These are phyloP conservation scores for Aspergillus carlsbadensis DNA, from an alignment of 495 filamentous ascomycete genomes.

Conservation along the genomic window DNA sequence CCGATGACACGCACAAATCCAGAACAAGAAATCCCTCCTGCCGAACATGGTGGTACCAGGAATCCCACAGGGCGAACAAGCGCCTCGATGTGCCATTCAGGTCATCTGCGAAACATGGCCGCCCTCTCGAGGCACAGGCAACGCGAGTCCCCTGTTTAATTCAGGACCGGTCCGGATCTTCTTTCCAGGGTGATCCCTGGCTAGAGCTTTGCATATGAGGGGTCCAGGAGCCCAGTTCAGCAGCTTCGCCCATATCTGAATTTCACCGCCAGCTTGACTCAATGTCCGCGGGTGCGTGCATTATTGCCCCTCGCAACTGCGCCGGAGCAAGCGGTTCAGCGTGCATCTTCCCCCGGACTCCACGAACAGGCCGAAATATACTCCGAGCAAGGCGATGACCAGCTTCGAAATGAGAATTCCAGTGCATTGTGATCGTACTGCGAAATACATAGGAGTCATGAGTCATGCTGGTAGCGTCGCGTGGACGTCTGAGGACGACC, in stretches of 20 bases:
- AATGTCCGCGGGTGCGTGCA: neutral
- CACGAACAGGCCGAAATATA: neutral
- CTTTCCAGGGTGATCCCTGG: slow-evolving; percentile 16
- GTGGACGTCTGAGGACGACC: neutral
- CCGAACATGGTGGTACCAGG: neutral
- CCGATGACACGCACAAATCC: slow-evolving; percentile 12
- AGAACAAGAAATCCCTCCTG: neutral
- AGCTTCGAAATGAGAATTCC: too few species aligned
- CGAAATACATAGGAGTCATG: slow-evolving; percentile 1
- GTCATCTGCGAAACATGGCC: neutral
- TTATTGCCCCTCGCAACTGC: neutral
- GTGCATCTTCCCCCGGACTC: too few species aligned
- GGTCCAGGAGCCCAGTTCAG: slow-evolving; percentile 5
- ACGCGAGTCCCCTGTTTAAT: neutral
- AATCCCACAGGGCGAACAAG: neutral
- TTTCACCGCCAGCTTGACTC: neutral
- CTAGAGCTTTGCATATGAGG: slow-evolving; percentile 19
- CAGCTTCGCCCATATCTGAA: neutral
- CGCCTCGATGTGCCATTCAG: neutral
- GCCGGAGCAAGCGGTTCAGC: too few species aligned
- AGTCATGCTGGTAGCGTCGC: neutral
- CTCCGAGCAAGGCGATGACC: too few species aligned
- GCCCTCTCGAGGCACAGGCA: slow-evolving; percentile 5
- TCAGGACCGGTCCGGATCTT: slow-evolving; percentile 1
- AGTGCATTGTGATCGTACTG: neutral